Conservation (phyloP, 2,329 filamentous ascomycete species). For the Anisogramma anomala region DNA sequence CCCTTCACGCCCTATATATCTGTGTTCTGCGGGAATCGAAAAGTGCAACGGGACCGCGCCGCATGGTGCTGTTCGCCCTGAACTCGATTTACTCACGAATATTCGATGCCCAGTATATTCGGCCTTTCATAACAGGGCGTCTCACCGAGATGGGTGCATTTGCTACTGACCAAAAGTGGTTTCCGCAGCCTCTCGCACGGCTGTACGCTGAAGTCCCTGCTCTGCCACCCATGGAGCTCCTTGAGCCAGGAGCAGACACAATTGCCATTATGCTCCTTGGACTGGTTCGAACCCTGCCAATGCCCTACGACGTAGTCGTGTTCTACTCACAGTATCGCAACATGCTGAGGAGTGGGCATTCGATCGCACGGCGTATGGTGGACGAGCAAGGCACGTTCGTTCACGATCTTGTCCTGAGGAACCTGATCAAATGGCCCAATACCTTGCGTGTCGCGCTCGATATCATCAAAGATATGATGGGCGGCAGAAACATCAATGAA, state of each 20-base stretch:
- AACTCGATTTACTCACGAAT: slow-evolving; percentile 36
- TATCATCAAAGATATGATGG: slow-evolving; percentile 41
- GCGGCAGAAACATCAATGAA: slow-evolving; percentile 21
- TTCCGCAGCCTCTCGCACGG: slow-evolving; percentile 10
- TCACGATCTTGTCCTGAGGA: slow-evolving; percentile 39
- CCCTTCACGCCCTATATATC: slow-evolving; percentile 40
- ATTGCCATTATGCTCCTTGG: slow-evolving; percentile 36
- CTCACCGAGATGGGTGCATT: slow-evolving; percentile 13
- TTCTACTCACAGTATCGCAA: slow-evolving; percentile 37
- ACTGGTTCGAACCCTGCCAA: slow-evolving; percentile 31
- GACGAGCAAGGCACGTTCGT: slow-evolving; percentile 31
- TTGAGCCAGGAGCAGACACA: slow-evolving; percentile 29
- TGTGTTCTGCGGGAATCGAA: slow-evolving; percentile 31
- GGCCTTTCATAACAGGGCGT: slow-evolving; percentile 22
- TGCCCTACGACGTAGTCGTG: slow-evolving; percentile 29
- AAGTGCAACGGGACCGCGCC: slow-evolving; percentile 16
- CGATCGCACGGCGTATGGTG: slow-evolving; percentile 26
- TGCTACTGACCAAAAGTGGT: slow-evolving; percentile 1
- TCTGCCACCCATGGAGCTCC: slow-evolving; percentile 8
- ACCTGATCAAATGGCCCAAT: slow-evolving; percentile 32
- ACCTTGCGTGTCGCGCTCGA: slow-evolving; percentile 33
- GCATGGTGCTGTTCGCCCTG: slow-evolving; percentile 34
- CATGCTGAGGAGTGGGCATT: slow-evolving; percentile 27
- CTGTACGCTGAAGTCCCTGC: slow-evolving; percentile 15
- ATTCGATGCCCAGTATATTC: slow-evolving; percentile 35